Evolutionary conservation across 495 filamentous ascomycete species (phyloP).

Genomic region (Parmelia sp.): DNA sequence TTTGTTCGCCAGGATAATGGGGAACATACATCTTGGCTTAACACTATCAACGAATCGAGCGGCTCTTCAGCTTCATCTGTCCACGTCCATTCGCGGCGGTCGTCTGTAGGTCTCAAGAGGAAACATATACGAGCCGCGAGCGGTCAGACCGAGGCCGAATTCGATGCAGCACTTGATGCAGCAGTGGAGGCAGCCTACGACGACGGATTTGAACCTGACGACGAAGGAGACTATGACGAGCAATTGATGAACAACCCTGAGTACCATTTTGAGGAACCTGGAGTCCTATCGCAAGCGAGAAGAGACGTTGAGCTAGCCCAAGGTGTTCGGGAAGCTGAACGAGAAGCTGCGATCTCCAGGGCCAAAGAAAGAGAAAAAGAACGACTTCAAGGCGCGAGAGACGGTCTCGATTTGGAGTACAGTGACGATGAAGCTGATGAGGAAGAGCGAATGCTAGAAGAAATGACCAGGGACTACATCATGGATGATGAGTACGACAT

Average conservation of each 20-base stretch:
- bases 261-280: slow-evolving; percentile 28
- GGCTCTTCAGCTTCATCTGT: slow-evolving; percentile 74
- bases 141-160: slow-evolving; percentile 80
- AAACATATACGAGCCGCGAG: slow-evolving; percentile 62
- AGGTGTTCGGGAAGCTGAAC: slow-evolving; percentile 70
- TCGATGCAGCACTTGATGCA: slow-evolving; percentile 90
- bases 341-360: slow-evolving; percentile 56
- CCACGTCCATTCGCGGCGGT: slow-evolving; percentile 73
- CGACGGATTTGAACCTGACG: slow-evolving; percentile 77
- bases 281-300: slow-evolving; percentile 52
- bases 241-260: slow-evolving; percentile 30
- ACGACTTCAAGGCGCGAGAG: slow-evolving; percentile 34
- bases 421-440: slow-evolving; percentile 78
- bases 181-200: slow-evolving; percentile 96
- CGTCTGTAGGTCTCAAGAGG: slow-evolving; percentile 59
- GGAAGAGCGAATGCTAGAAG: slow-evolving; percentile 85
- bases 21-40: slow-evolving; percentile 86
- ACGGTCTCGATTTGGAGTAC: slow-evolving; percentile 40
- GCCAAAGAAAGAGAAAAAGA: slow-evolving; percentile 37
- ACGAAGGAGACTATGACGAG: slow-evolving; percentile 38
- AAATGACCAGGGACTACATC: slow-evolving; percentile 81
- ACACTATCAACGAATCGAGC: slow-evolving; percentile 93
- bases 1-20: slow-evolving; percentile 56
- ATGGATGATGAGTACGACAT: slow-evolving; percentile 78
- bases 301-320: slow-evolving; percentile 71